Evolutionary conservation across 768 basidiomycete species (phyloP), one percentile per base, ranked within the genome.

Genomic region (Basidioascus undulatus): DNA sequence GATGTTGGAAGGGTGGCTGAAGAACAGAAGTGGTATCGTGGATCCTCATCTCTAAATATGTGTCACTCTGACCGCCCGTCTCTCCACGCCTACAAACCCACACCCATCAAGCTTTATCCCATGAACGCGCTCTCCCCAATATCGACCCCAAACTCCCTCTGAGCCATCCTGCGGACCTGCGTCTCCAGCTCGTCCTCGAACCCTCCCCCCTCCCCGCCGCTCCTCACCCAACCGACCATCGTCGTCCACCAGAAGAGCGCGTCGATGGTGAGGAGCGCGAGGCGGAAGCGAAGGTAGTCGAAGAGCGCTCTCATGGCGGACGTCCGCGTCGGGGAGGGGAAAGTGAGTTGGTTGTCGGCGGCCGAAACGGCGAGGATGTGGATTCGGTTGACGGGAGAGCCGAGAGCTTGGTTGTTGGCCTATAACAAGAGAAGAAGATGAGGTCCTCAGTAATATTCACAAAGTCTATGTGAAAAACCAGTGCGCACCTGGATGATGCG

Each of bases 331-430:
- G 26, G 36, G 37, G 6, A 35, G 25, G 23, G 28, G 12, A n/a
- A n/a, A 11, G 16, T 6, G 39, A 27, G 12, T 36, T 37, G 23
- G 12, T 20, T 8, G 35, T 31, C 9, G n/a, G 21, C 8, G 24
- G 78, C 81, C 68, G 71, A 79, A 51, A 66, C 68, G 1, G 76
- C 81, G 0, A 75, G 82, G 39, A 86, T 76, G 55, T 80, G 81
- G 58, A 87, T 72, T 20, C 81, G 70, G 52, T 83, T 83, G 0
- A 82, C 79, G 0, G 83, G 82, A 3, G 80, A 80, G 13, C 76
- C 75, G 24, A 84, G 70, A 2, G 66, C 61, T 55, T 82, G 76
- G 48, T 81, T 81, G 55, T 81, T 81, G 15, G 75, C 66, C n/a
- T n/a, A n/a, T n/a, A n/a, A n/a, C n/a, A n/a, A n/a, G 24, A n/a